phyloP scores from a whole-genome alignment of 441 rosid species.

The Brassica hybrid region DNA sequence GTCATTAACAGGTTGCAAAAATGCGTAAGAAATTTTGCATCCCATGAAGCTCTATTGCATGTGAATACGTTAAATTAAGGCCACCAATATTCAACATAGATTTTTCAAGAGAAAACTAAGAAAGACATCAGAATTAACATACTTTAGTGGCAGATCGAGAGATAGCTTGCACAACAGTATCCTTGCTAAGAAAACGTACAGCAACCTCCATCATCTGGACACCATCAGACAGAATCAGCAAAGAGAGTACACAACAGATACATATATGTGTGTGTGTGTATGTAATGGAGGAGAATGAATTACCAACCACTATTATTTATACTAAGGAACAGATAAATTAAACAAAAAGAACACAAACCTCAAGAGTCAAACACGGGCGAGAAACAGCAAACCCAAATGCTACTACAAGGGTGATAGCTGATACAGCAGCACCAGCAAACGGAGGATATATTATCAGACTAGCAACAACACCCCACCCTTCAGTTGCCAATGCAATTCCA shows the following conservation, averaged over 20 bases:
- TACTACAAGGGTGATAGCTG: slow-evolving; percentile 97
- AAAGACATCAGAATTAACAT: slow-evolving; percentile 35
- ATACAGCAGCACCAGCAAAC: slow-evolving; percentile 99
- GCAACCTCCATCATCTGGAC: slow-evolving; percentile 99
- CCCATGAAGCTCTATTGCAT: slow-evolving; percentile 15
- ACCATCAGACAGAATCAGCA: slow-evolving; percentile 41
- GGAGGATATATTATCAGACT: slow-evolving; percentile 99
- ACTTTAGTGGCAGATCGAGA: slow-evolving; percentile 99
- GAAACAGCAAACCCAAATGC: slow-evolving; percentile 99
- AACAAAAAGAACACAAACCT: slow-evolving; percentile 54
- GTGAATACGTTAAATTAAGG: slow-evolving; percentile 25
- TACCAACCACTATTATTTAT: slow-evolving; percentile 6
- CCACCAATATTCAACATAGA: not conserved
- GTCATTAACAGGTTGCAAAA: slow-evolving; percentile 45
- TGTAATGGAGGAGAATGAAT: slow-evolving; percentile 4
- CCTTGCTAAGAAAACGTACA: slow-evolving; percentile 97
- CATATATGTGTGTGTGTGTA: not conserved
- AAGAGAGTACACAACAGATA: slow-evolving; percentile 20
- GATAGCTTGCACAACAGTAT: slow-evolving; percentile 97
- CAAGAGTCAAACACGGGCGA: slow-evolving; percentile 97
- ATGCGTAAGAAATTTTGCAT: slow-evolving; percentile 34
- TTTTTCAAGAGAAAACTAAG: slow-evolving; percentile 24
- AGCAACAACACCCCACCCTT: slow-evolving; percentile 99
- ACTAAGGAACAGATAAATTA: slow-evolving; percentile 13
- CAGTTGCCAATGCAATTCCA: slow-evolving; percentile 99